Evolutionary conservation across 306 rosid species (phyloP), one percentile per base, ranked within the genome.

Genomic region (Glycyrrhiza uralensis): DNA sequence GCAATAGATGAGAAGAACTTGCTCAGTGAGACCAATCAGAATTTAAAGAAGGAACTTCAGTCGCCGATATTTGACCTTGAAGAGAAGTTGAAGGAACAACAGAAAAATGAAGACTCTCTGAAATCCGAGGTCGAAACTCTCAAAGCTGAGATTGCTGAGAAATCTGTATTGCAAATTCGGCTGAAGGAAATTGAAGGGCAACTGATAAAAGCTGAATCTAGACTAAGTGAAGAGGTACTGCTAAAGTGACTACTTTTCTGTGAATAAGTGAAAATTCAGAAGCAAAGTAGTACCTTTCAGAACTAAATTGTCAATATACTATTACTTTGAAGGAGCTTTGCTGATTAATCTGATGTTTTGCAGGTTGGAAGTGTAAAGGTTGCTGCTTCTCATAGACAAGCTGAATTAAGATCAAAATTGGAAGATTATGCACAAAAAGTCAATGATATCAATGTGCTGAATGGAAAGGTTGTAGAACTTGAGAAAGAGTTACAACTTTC

Each of bases 1-100:
- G 66, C 78, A 72, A 72, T 74, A 60, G 96, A 89, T 45, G 99
- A 95, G 87, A 95, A 88, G 82, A 80, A 85, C 83, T 69, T 89
- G 71, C 87, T 94, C 41, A 87, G 78, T 58, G 96, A 89, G 75
- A 81, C 92, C 30, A 70, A 83, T 81, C 92, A 87, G 75, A 85
- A 74, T 57, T 52, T 86, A 66, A 91, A 87, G 77, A 87, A 85
- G 73, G 95, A 94, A 72, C 90, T 87, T 19, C 91, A 89, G 69
- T 80, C 89, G 9, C 33, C 75, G 75, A 87, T 89, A 69, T 64
- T 56, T 41, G 84, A 80, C 68, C 94, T 87, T 15, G 97, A 94
- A 89, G 87, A 74, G 52, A 85, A 87, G 62, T 60, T 89, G 81
- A 87, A 89, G 75, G 96, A 86, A 64, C 81, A 79, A 46, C 84